Evolutionary conservation across 2,329 filamentous ascomycete genomes (phyloP), one percentile per base, ranked within the genome.

Genomic region (Thermochaetoides dissita): DNA sequence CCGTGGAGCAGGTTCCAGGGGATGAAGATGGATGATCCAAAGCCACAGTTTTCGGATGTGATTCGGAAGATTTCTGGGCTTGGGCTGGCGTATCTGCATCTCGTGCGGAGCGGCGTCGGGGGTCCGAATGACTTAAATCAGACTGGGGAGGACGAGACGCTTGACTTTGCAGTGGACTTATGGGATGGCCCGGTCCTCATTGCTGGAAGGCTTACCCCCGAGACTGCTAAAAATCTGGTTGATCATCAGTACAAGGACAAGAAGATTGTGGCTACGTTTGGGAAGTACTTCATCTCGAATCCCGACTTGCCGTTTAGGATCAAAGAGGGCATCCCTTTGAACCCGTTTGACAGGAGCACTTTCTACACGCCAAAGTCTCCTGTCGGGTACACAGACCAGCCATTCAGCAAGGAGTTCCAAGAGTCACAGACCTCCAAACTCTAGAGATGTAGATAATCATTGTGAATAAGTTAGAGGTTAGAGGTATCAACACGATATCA

Each of bases 81-180:
- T 7, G 39, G 42, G 8, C 59, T 81, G 33, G 68, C 74, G 0
- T 79, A 72, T 54, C 49, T 76, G 32, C 74, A 79, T 57, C 44
- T 78, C 6, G 63, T 81, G 9, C 68, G 76, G 53, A 62, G 68
- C 6, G 31, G 40, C 12, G 37, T 30, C 2, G 47, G 43, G 8
- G 38, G 35, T 34, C n/a, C 2, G 10, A 39, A 37, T 3, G 39
- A 28, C 11, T 6, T 12, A 24, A 8, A 17, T n/a, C 41, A 12
- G 2, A 31, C 8, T 1, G 29, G 7, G 10, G 37, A 36, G 24
- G 41, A 34, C 53, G 51, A 54, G 40, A 57, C 48, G 12, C 38
- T 61, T 35, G 53, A 59, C 38, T 60, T 55, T 43, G 45, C 55
- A 10, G 47, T 58, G 6, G 49, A 55, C 35, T 37, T 50, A 12